Percentiles rank a stretch among this genome's conserved stretches.
Evolutionary conservation across 2,329 filamentous ascomycete species (phyloP).

Genomic region (Chalaropsis thielavioides): DNA sequence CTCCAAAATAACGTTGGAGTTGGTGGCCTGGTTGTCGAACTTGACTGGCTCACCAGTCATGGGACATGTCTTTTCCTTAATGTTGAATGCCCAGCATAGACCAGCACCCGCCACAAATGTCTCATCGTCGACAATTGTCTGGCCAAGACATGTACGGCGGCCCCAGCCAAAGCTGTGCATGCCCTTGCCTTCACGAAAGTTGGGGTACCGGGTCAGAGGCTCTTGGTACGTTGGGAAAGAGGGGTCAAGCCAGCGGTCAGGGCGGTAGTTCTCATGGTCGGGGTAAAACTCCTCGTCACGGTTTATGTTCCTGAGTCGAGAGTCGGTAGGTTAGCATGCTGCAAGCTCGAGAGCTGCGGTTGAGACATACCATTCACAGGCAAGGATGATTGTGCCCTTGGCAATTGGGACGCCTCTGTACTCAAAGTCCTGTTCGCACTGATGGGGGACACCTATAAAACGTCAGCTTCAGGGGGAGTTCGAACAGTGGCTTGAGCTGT

Average conservation of each 20-base stretch:
- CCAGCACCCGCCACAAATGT: conserved; percentile 36
- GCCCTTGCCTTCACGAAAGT: conserved; percentile 41
- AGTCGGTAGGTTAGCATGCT: not conserved
- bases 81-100: conserved; percentile 36
- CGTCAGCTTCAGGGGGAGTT: not conserved
- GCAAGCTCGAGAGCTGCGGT: not conserved
- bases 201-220: conserved; percentile 47
- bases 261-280: conserved; percentile 46
- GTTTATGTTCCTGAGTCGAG: conserved; percentile 37
- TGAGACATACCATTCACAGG: conserved; percentile 34
- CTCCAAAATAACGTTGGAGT: conserved; percentile 40
- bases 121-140: conserved; percentile 47
- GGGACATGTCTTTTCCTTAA: conserved; percentile 29
- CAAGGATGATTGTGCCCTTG: conserved; percentile 35
- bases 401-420: conserved; percentile 34
- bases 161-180: conserved; percentile 54
- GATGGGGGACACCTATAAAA: conserved; percentile 31
- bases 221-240: conserved; percentile 50
- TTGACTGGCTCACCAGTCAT: conserved; percentile 30
- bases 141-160: conserved; percentile 46
- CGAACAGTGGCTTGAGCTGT: not conserved
- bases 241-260: conserved; percentile 49
- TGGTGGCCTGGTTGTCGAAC: conserved; percentile 36
- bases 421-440: conserved; percentile 33
- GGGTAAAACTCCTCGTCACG: conserved; percentile 45